Base-by-base conservation (phyloP, 305 asterid genomes). In the Stenogyne calaminthoides region DNA sequence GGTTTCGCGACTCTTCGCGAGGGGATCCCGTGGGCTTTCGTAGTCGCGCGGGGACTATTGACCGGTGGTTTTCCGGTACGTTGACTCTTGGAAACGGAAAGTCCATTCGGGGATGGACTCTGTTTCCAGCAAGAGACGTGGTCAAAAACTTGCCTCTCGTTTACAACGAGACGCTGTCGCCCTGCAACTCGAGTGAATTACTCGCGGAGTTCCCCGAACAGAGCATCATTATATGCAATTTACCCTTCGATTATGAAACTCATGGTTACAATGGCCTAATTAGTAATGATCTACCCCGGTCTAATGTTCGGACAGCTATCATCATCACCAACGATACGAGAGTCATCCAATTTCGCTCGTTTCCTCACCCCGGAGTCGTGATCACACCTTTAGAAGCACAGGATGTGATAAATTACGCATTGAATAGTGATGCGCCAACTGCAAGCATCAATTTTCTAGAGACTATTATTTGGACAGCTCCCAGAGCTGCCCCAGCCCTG, bases 21-120 rank as follows among this genome's bases (percentile, higher is more conserved):
- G n/a, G 97, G 87, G 18, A 73, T 80, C 4, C 95, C 97, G 0
- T 88, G 95, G 93, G 88, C 81, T 0, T 56, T 87, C 18, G 77
- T 82, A 1, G 88, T 87, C 0, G 89, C 88, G 2, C 92, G 4
- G 86, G 95, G 29, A 82, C 92, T 0, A n/a, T 80, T 1, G 92
- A 88, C 18, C 80, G 93, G 11, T 77, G 81, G 78, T 84, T 84
- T 22, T 44, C 86, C 0, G 88, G 94, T 5, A 70, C 52, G 0
- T 6, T 80, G 39, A 77, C 82, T 7, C 71, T 85, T 0, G 92
- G 95, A 12, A 81, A 80, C 57, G 89, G 87, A 0, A 5, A 40
- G 37, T 42, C 40, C 32, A 74, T 88, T 25, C 34, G 20, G 3
- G 92, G 90, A 11, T 85, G 90, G 95, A 77, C 83, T n/a, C 58